phyloP scores from a whole-genome alignment of 2,329 filamentous ascomycete species.

The Aspergillus fructus region DNA sequence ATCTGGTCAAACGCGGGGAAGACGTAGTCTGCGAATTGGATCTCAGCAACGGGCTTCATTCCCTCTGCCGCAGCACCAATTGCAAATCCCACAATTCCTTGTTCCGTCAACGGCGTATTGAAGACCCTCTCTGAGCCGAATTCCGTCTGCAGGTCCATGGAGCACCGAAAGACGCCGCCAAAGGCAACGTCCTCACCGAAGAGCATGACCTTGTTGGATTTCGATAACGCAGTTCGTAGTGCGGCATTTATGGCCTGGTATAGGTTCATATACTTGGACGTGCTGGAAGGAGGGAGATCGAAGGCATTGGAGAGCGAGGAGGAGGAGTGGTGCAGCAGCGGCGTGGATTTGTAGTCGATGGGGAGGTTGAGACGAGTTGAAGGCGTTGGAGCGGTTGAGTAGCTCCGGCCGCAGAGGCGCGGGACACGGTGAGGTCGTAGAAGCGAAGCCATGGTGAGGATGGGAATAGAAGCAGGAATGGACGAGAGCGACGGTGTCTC shows the following conservation, averaged over 20 bases:
- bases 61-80: slow-evolving; percentile 88
- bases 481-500: neutral
- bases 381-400: slow-evolving; percentile 48
- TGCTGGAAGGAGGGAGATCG: slow-evolving; percentile 70
- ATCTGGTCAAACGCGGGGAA: slow-evolving; percentile 92
- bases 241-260: slow-evolving; percentile 94
- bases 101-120: slow-evolving; percentile 92
- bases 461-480: neutral
- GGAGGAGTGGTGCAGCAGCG: slow-evolving; percentile 77
- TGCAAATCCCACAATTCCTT: slow-evolving; percentile 91
- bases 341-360: slow-evolving; percentile 79
- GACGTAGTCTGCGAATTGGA: slow-evolving; percentile 94
- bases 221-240: slow-evolving; percentile 74
- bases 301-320: slow-evolving; percentile 68
- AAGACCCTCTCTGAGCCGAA: slow-evolving; percentile 89
- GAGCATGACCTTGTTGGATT: slow-evolving; percentile 81
- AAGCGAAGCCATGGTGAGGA: neutral
- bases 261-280: slow-evolving; percentile 84
- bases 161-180: slow-evolving; percentile 92
- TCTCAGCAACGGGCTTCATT: slow-evolving; percentile 89
- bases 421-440: slow-evolving; percentile 12
- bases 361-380: slow-evolving; percentile 73
- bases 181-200: slow-evolving; percentile 98
- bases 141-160: slow-evolving; percentile 82
- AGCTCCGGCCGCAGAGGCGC: slow-evolving; percentile 30